Evolutionary conservation across 257 asterid genomes (phyloP), one percentile per base, ranked within the genome.

Genomic region (Gentiana dahurica): DNA sequence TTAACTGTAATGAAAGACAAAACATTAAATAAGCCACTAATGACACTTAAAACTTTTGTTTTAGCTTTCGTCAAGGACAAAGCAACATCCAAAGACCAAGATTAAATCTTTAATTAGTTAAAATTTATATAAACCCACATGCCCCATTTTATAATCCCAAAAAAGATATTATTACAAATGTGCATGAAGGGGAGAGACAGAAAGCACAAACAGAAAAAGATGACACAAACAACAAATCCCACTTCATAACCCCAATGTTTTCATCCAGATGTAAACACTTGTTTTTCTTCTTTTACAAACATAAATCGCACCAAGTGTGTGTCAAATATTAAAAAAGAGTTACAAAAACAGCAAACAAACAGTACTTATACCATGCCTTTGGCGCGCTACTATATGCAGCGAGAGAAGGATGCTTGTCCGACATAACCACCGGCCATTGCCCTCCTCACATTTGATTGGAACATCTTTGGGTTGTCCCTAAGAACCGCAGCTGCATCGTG

Each of bases 401-500:
- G 94, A 12, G 89, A 69, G 68, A 85, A 85, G 78, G 71, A 83
- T 49, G 91, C 82, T 66, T 84, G 95, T 33, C 96, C 96, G 12
- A 90, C 94, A 54, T 82, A 84, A 6, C 97, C 97, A 72, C 97
- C 97, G 13, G 78, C 35, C 91, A 87, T 87, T 32, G 97, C 96
- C 75, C 96, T 77, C 75, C 85, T 79, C 57, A 87, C 97, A 56
- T 90, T 86, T 6, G 94, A 82, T 62, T 82, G 94, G 32, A 91
- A 91, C 85, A 81, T 55, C 68, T 78, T 87, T 0, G 96, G 94
- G 77, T 87, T 87, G 63, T 91, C 94, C 71, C 94, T 82, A 65
- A 91, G 64, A 56, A 87, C 92, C 2, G 86, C 89, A 60, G 98
- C 98, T 44, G 98, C 98, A 2, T 91, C 96, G 39, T 77, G 94